Conservation (phyloP, 176 grass and related monocot genomes). For the Cenchrus americanus region DNA sequence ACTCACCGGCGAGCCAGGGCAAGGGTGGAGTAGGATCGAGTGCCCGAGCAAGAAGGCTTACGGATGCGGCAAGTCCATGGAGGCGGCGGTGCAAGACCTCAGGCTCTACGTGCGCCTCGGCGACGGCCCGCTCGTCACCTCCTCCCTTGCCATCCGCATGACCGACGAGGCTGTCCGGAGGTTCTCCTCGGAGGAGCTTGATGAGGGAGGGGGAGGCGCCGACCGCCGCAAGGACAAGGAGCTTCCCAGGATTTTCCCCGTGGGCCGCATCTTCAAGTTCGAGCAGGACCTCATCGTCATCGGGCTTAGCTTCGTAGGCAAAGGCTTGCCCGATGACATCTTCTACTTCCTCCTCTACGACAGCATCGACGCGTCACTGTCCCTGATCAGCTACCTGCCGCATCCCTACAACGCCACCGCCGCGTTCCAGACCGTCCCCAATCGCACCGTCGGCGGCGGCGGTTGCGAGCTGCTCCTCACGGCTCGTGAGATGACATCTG, state of each 20-base stretch:
- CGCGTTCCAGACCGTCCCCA: not conserved
- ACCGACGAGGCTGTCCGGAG: not conserved
- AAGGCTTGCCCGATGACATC: fast-evolving
- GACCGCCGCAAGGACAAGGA: not conserved
- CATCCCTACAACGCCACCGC: not conserved
- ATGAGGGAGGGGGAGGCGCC: too few species aligned
- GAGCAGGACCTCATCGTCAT: not conserved
- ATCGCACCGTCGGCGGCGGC: not conserved
- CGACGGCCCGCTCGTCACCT: not conserved
- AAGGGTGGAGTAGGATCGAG: not conserved
- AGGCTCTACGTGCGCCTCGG: not conserved
- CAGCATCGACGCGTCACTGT: not conserved
- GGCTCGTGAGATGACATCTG: not conserved
- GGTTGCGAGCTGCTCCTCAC: not conserved
- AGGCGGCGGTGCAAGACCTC: not conserved
- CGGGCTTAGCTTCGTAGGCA: not conserved
- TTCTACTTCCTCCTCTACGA: slow-evolving; percentile 13
- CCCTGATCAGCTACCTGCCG: not conserved
- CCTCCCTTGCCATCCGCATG: not conserved
- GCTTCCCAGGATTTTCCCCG: too few species aligned
- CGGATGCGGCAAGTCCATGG: not conserved
- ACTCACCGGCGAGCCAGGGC: not conserved
- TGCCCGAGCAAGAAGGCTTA: not conserved
- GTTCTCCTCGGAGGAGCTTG: not conserved
- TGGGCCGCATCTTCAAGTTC: not conserved